Conservation (phyloP, 139 green algal species). For the Coccomyxa sp. region DNA sequence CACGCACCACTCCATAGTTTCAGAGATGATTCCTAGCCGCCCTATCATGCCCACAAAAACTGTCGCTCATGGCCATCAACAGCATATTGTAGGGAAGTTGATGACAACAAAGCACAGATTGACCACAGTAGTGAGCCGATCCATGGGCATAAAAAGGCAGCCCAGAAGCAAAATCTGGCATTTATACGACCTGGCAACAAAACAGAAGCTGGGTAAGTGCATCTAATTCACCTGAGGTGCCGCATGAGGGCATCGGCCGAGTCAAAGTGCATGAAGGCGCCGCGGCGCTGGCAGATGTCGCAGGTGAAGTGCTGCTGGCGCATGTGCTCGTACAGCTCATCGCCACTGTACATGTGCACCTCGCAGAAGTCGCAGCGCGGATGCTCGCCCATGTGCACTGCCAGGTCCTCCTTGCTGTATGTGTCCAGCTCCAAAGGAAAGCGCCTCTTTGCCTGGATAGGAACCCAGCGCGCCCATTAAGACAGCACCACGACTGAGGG, state of each 20-base stretch:
- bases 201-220: neutral
- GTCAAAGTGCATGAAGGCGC: constrained; percentile 34
- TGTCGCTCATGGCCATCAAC: too few relatives aligned
- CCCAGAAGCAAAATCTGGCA: too few relatives aligned
- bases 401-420: constrained; percentile 23
- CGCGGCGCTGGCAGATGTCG: constrained; percentile 50
- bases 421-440: constrained; percentile 51
- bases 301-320: constrained; percentile 57
- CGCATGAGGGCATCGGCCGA: constrained; percentile 14
- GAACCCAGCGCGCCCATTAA: too few relatives aligned
- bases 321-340: constrained; percentile 58
- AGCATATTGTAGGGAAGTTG: neutral
- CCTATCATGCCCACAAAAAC: too few relatives aligned
- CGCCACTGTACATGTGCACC: constrained; percentile 44
- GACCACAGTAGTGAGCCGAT: neutral
- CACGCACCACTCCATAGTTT: too few relatives aligned
- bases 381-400: constrained; percentile 43
- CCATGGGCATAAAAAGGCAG: too few relatives aligned
- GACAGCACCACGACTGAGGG: too few relatives aligned
- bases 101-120: neutral
- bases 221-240: constrained; percentile 31
- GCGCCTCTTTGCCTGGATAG: constrained; percentile 20
- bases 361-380: constrained; percentile 64
- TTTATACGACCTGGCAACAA: too few relatives aligned
- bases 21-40: too few relatives aligned